These are phyloP conservation scores for Colletotrichum navitas DNA, from an alignment of 2,329 filamentous ascomycete genomes.

Conservation along the genomic window DNA sequence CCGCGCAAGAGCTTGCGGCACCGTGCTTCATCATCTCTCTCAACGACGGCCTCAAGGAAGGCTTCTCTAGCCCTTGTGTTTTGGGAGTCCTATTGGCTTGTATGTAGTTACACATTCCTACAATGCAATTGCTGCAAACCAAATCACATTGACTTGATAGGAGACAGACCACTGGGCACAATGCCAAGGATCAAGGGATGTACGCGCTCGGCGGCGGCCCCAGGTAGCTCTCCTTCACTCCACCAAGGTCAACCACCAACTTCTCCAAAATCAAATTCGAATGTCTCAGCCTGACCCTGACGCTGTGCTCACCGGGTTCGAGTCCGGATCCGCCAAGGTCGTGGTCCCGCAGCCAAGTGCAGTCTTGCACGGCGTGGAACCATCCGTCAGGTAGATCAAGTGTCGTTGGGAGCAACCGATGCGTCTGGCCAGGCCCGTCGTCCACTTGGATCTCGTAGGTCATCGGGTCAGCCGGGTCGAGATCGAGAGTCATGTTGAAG, in stretches of 20 bases:
- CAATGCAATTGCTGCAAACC: too few relatives aligned
- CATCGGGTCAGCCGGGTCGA: conserved; percentile 62
- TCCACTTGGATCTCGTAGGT: conserved; percentile 64
- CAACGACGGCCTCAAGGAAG: conserved; percentile 22
- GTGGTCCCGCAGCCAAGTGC: conserved; percentile 61
- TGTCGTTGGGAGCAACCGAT: conserved; percentile 48
- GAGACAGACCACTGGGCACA: too few relatives aligned
- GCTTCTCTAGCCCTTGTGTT: too few relatives aligned
- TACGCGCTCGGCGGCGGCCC: conserved; percentile 50
- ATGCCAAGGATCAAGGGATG: background rate
- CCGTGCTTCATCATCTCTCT: conserved; percentile 8
- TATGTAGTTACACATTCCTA: too few relatives aligned
- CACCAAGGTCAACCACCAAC: conserved; percentile 51
- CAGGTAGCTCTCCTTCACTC: conserved; percentile 51
- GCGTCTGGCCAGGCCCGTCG: conserved; percentile 50
- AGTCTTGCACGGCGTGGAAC: conserved; percentile 61
- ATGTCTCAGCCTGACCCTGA: conserved; percentile 49
- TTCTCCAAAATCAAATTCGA: conserved; percentile 55
- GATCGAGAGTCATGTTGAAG: conserved; percentile 60
- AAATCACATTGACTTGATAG: too few relatives aligned
- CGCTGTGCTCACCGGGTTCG: conserved; percentile 46
- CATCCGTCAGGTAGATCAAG: conserved; percentile 61
- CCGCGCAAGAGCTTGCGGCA: conserved; percentile 16
- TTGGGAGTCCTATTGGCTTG: too few relatives aligned
- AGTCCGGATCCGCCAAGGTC: conserved; percentile 44